A percentile compares a stretch with the other conserved stretches of the same genome.
Conservation (phyloP, 495 filamentous ascomycete genomes). For the Penicillium paradoxum region DNA sequence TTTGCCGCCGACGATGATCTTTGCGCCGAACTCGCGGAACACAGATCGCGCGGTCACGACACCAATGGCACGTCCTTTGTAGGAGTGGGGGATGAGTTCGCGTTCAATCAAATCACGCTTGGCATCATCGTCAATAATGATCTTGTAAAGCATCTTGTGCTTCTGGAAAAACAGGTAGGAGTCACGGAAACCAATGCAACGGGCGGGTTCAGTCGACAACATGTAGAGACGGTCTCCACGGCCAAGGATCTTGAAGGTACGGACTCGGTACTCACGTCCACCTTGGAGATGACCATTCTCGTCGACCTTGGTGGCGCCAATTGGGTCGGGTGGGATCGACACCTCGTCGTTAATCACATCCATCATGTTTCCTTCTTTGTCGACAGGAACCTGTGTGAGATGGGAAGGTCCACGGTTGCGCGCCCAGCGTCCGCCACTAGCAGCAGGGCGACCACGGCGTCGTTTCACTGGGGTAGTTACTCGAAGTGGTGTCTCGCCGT, state of each 20-base stretch:
- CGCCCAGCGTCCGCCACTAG: constrained; percentile 64
- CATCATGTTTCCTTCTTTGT: constrained; percentile 92
- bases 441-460: constrained; percentile 63
- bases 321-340: constrained; percentile 75
- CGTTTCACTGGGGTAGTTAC: constrained; percentile 55
- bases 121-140: constrained; percentile 87
- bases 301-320: constrained; percentile 90
- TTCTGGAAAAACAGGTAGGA: constrained; percentile 98
- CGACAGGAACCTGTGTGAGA: constrained; percentile 73
- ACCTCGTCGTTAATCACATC: constrained; percentile 91
- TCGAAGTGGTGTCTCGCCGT: constrained; percentile 51
- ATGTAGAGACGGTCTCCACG: constrained; percentile 89
- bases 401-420: constrained; percentile 67
- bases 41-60: constrained; percentile 95
- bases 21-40: constrained; percentile 91
- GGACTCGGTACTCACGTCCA: constrained; percentile 86
- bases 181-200: constrained; percentile 94
- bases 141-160: constrained; percentile 90
- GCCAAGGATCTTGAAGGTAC: constrained; percentile 82
- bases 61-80: constrained; percentile 96
- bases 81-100: constrained; percentile 91
- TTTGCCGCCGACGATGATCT: constrained; percentile 86
- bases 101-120: constrained; percentile 93
- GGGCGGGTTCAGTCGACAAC: constrained; percentile 93
- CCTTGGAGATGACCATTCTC: constrained; percentile 74